These are phyloP conservation scores for Termitomyces sp. DNA, from an alignment of 768 basidiomycete species.

Conservation along the genomic window DNA sequence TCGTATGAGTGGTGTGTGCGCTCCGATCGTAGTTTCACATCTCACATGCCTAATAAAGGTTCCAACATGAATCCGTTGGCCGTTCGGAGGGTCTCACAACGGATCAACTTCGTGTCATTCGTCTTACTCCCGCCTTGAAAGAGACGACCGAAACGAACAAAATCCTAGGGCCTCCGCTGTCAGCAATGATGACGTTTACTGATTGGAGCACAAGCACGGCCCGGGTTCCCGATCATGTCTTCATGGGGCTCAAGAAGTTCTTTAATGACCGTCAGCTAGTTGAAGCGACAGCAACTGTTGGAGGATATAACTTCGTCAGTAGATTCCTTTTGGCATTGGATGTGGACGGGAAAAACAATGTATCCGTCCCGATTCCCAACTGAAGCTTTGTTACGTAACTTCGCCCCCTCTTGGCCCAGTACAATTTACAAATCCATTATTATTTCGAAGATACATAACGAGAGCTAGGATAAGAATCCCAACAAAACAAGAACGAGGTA, in stretches of 20 bases:
- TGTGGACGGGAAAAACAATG: slow-evolving; percentile 22
- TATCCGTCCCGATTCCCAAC: slow-evolving; percentile 19
- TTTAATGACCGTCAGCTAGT: slow-evolving; percentile 21
- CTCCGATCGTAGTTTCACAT: background rate
- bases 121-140: slow-evolving; percentile 15
- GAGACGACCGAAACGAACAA: slow-evolving; percentile 6
- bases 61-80: slow-evolving; percentile 26
- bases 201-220: slow-evolving; percentile 22
- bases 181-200: slow-evolving; percentile 21
- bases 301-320: slow-evolving; percentile 25
- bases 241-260: slow-evolving; percentile 16
- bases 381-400: background rate
- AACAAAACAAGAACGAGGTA: slow-evolving; percentile 5
- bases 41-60: slow-evolving; percentile 12
- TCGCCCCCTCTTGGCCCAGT: background rate
- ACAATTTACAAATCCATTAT: background rate
- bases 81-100: slow-evolving; percentile 25
- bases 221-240: slow-evolving; percentile 18
- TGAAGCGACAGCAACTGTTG: slow-evolving; percentile 22
- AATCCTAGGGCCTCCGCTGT: slow-evolving; percentile 17
- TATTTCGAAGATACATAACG: slow-evolving; percentile 7
- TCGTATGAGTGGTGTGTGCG: slow-evolving; percentile 23
- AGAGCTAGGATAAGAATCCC: background rate
- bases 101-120: slow-evolving; percentile 20
- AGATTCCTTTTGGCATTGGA: slow-evolving; percentile 22